Evolutionary conservation across 2,329 filamentous ascomycete genomes (phyloP).

Genomic region (Fusarium buharicum): DNA sequence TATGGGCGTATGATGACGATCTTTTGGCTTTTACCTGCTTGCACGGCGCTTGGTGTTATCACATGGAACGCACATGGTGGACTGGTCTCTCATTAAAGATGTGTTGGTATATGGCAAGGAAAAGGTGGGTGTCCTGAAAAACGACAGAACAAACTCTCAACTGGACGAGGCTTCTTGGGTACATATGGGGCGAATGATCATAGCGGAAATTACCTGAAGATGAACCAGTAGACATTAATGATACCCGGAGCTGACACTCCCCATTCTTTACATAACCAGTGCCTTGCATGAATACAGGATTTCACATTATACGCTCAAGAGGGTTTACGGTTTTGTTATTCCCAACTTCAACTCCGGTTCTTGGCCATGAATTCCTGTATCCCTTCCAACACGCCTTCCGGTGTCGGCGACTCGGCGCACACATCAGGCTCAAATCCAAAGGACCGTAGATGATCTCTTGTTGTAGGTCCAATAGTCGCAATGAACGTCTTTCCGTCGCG

Average conservation of each 20-base stretch:
- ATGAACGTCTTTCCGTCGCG: constrained; percentile 66
- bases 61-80: constrained; percentile 11
- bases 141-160: constrained; percentile 4
- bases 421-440: constrained; percentile 78
- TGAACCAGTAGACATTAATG: constrained; percentile 39
- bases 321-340: constrained; percentile 6
- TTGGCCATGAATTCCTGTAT: constrained; percentile 60
- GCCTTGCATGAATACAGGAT: background rate
- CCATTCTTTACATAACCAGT: constrained; percentile 24
- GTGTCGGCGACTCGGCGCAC: constrained; percentile 84
- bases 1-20: constrained; percentile 66
- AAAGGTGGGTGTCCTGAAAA: constrained; percentile 1
- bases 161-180: constrained; percentile 10
- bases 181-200: constrained; percentile 15
- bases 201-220: constrained; percentile 15
- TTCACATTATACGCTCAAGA: background rate
- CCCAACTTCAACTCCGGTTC: constrained; percentile 22
- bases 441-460: constrained; percentile 75
- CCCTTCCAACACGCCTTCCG: constrained; percentile 77
- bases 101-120: constrained; percentile 2
- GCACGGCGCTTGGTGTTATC: constrained; percentile 35
- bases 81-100: constrained; percentile 17
- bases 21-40: constrained; percentile 14
- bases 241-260: constrained; percentile 47
- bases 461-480: constrained; percentile 94